Conservation (phyloP, 805 yeast genomes). For the Spathaspora passalidarum region DNA sequence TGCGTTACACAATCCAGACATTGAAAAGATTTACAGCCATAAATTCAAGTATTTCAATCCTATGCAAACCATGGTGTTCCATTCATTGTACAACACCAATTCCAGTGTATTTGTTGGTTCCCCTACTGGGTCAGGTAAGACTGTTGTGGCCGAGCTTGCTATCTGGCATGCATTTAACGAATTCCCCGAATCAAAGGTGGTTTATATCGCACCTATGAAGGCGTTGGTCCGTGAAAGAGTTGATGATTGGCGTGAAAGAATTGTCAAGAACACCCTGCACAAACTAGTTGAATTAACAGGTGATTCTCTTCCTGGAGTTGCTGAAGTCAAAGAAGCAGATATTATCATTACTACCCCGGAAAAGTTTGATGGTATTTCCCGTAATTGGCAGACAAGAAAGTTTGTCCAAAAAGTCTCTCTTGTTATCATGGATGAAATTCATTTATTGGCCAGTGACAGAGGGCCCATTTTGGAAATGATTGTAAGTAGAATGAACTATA, state of each 20-base stretch:
- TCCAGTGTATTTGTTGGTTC: conserved; percentile 90
- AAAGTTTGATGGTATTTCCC: conserved; percentile 83
- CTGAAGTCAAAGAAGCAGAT: conserved; percentile 64
- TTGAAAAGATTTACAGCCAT: conserved; percentile 65
- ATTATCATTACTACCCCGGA: conserved; percentile 83
- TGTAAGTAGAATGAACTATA: conserved; percentile 81
- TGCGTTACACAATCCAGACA: conserved; percentile 66
- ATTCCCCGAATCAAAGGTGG: conserved; percentile 75
- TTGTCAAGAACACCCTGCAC: conserved; percentile 43
- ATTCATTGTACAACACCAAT: conserved; percentile 75
- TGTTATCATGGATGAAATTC: conserved; percentile 84
- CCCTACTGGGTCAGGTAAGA: conserved; percentile 98
- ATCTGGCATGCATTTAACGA: conserved; percentile 93
- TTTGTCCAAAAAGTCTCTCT: conserved; percentile 73
- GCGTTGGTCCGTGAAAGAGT: conserved; percentile 83
- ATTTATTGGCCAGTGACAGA: conserved; percentile 77
- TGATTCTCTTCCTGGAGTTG: conserved; percentile 72
- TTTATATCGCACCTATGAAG: conserved; percentile 87
- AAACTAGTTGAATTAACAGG: conserved; percentile 78
- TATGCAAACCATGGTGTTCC: conserved; percentile 97
- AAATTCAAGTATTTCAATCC: conserved; percentile 90
- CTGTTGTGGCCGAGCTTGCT: conserved; percentile 94
- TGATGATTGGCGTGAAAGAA: conserved; percentile 68
- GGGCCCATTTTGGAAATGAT: conserved; percentile 87
- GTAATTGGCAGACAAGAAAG: conserved; percentile 78